Evolutionary conservation across 495 filamentous ascomycete species (phyloP).

Genomic region (Recurvomyces mirabilis): DNA sequence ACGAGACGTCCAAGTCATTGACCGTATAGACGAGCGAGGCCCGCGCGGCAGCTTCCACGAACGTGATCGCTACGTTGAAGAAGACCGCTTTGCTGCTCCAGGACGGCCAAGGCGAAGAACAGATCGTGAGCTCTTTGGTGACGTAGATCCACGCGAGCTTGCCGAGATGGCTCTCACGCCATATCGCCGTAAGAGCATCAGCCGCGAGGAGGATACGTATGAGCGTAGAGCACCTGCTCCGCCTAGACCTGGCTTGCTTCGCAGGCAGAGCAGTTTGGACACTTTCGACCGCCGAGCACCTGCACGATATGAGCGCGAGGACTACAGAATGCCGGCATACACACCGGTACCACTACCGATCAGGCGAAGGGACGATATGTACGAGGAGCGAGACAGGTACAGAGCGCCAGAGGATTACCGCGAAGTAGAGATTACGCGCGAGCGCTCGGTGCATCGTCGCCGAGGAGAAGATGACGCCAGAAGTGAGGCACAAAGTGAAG

Average conservation of each 20-base stretch:
- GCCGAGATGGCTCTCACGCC: conserved; percentile 30
- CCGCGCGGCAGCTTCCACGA: conserved; percentile 35
- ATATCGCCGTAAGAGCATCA: conserved; percentile 20
- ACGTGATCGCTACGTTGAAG: conserved; percentile 41
- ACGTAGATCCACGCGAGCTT: conserved; percentile 26
- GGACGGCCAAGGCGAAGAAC: conserved; percentile 20
- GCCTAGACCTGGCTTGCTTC: conserved; percentile 46
- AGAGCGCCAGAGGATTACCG: conserved; percentile 27
- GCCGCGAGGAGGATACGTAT: conserved; percentile 10
- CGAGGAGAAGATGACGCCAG: conserved; percentile 4
- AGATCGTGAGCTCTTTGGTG: conserved; percentile 27
- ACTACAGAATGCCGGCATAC: conserved; percentile 37
- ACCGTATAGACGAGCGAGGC: conserved; percentile 24
- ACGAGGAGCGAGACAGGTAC: conserved; percentile 32
- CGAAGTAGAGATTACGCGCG: conserved; percentile 25
- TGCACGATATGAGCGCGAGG: conserved; percentile 38
- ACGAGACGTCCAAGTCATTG: conserved; percentile 28
- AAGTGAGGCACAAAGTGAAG: conserved; percentile 1
- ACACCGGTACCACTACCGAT: conserved; percentile 45
- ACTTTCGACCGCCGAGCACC: conserved; percentile 63
- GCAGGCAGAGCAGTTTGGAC: conserved; percentile 58
- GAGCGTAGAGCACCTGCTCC: conserved; percentile 27
- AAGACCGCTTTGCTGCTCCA: conserved; percentile 46
- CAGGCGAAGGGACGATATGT: conserved; percentile 26
- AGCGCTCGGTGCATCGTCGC: conserved; percentile 22